Conservation (phyloP, 768 basidiomycete genomes). For the Fomitopsis pulvina region DNA sequence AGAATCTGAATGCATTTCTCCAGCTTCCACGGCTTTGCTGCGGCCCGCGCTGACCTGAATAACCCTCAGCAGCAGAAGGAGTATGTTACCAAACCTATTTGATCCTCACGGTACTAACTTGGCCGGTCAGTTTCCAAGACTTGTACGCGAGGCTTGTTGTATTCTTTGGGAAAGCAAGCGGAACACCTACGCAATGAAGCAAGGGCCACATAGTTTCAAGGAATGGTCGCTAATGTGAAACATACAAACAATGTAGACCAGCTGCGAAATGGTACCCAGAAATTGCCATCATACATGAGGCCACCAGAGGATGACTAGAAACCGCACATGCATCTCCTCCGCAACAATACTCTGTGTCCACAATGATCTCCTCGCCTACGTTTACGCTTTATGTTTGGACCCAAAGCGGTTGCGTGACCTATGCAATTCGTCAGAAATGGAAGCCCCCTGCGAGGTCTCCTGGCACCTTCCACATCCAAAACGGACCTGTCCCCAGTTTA, state of each 20-base stretch:
- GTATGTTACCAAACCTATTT: constrained; percentile 23
- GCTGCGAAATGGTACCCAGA: too few species aligned
- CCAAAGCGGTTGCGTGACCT: not conserved
- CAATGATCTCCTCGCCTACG: not conserved
- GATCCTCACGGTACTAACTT: not conserved
- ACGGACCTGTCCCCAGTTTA: constrained; percentile 43
- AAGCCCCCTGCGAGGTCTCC: not conserved
- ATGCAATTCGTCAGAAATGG: not conserved
- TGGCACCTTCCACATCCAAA: constrained; percentile 62
- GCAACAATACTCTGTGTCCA: too few species aligned
- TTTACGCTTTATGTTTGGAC: not conserved
- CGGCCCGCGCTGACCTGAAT: constrained; percentile 51
- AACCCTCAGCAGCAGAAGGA: constrained; percentile 52
- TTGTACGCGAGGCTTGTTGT: constrained; percentile 45
- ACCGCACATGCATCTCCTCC: too few species aligned
- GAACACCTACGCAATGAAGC: not conserved
- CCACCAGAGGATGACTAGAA: too few species aligned
- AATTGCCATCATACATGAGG: too few species aligned
- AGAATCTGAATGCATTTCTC: not conserved
- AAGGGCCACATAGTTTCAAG: not conserved
- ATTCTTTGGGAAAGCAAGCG: constrained; percentile 37
- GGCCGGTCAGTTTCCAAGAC: constrained; percentile 36
- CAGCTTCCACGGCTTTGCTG: constrained; percentile 62
- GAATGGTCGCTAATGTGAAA: too few species aligned
- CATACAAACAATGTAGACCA: too few species aligned